Evolutionary conservation across 2,329 filamentous ascomycete species (phyloP).

Genomic region (Colletotrichum siamense): DNA sequence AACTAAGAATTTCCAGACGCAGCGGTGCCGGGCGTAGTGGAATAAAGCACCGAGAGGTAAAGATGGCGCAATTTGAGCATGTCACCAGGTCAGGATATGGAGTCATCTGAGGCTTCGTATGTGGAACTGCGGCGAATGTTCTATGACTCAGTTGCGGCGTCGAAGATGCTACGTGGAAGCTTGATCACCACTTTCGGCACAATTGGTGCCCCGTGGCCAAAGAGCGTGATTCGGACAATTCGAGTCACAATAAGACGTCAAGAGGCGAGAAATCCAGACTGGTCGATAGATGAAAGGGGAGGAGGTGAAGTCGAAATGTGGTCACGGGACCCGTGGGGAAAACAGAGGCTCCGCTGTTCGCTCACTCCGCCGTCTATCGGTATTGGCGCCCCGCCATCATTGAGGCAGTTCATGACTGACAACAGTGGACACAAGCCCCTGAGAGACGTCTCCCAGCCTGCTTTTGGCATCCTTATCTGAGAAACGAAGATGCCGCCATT

Average conservation of each 20-base stretch:
- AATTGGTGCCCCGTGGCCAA: background rate
- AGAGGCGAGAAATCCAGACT: background rate
- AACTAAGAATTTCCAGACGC: background rate
- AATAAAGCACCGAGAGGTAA: background rate
- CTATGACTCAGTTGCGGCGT: background rate
- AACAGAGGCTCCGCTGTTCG: background rate
- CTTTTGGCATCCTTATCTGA: background rate
- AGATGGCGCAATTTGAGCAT: background rate
- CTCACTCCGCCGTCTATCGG: background rate
- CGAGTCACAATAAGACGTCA: background rate
- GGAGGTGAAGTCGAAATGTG: background rate
- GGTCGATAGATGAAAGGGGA: background rate
- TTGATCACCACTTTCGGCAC: background rate
- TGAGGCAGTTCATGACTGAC: slow-evolving; percentile 2
- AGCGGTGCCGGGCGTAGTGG: background rate
- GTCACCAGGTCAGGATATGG: background rate
- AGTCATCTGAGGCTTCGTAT: background rate
- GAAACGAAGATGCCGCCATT: background rate
- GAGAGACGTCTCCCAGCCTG: background rate
- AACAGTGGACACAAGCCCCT: background rate
- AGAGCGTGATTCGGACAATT: background rate
- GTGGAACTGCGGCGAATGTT: background rate
- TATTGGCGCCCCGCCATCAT: background rate
- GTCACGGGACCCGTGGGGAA: slow-evolving; percentile 6
- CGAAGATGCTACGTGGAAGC: background rate